Evolutionary conservation across 2,329 filamentous ascomycete species (phyloP).

Genomic region (Zarea fungicola): DNA sequence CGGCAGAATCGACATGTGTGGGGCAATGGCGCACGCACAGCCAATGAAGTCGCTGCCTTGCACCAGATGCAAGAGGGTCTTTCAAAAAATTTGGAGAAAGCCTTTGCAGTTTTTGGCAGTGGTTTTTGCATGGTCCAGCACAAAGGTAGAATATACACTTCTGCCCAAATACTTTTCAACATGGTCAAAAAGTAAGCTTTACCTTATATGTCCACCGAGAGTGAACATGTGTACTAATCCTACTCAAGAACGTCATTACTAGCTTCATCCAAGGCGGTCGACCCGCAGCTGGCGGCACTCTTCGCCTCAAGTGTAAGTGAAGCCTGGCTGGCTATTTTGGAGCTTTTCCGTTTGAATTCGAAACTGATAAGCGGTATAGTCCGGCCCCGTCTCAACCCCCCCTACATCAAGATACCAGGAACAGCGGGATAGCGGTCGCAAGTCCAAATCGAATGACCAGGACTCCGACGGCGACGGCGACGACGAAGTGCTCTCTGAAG

Average conservation of each 20-base stretch:
- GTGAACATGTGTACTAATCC: constrained; percentile 12
- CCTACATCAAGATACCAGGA: constrained; percentile 41
- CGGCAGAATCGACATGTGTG: neutral
- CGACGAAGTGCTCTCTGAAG: constrained; percentile 28
- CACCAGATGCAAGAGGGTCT: neutral
- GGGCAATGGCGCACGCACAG: neutral
- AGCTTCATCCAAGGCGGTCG: constrained; percentile 51
- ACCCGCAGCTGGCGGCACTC: constrained; percentile 64
- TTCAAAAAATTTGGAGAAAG: constrained; percentile 10
- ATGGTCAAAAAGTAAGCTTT: constrained; percentile 20
- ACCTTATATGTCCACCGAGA: no score
- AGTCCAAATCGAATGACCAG: constrained; percentile 20
- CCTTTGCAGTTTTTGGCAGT: neutral
- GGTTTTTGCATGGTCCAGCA: neutral
- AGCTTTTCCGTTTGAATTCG: neutral
- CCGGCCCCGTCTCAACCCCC: constrained; percentile 46
- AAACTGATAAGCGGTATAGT: constrained; percentile 28
- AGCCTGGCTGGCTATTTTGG: no score
- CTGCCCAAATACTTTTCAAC: neutral
- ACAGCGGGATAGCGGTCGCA: constrained; percentile 29
- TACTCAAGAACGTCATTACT: constrained; percentile 30
- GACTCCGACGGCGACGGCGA: constrained; percentile 26
- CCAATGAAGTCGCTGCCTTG: neutral
- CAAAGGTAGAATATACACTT: neutral
- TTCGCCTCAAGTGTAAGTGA: constrained; percentile 70